phyloP scores from a whole-genome alignment of 1,139 yeast species.

The Kodamaea sp. region DNA sequence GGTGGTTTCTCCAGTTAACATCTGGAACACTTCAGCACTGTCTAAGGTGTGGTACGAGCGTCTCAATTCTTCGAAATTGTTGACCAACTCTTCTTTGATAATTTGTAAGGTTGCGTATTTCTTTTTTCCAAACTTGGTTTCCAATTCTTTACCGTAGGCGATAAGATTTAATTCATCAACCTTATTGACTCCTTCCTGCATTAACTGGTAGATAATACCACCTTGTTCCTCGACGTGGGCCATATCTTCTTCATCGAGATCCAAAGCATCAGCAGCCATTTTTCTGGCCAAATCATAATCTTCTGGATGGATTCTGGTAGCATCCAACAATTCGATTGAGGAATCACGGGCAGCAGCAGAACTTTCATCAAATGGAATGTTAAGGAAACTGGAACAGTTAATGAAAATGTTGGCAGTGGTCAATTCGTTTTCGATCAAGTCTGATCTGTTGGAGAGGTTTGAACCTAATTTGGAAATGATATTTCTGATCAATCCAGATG shows the following conservation, averaged over 20 bases:
- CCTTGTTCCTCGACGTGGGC: constrained; percentile 76
- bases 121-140: constrained; percentile 69
- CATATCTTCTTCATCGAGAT: constrained; percentile 91
- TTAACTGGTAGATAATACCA: constrained; percentile 80
- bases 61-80: constrained; percentile 85
- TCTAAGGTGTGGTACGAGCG: constrained; percentile 67
- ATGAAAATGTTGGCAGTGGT: constrained; percentile 80
- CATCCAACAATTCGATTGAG: constrained; percentile 79
- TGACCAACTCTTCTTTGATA: constrained; percentile 85
- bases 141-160: constrained; percentile 92
- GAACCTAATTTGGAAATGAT: constrained; percentile 72
- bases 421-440: constrained; percentile 77
- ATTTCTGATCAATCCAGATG: constrained; percentile 81
- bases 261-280: constrained; percentile 98
- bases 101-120: constrained; percentile 83
- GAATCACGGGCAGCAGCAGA: constrained; percentile 49
- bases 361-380: constrained; percentile 69
- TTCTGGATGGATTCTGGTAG: constrained; percentile 96
- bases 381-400: constrained; percentile 89
- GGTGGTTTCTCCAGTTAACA: constrained; percentile 85
- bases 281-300: constrained; percentile 94
- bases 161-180: constrained; percentile 86
- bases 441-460: constrained; percentile 66
- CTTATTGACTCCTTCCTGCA: constrained; percentile 81
- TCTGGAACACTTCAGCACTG: constrained; percentile 75